Evolutionary conservation across 768 basidiomycete species (phyloP).

Genomic region (Chlorophyllum brunneum): DNA sequence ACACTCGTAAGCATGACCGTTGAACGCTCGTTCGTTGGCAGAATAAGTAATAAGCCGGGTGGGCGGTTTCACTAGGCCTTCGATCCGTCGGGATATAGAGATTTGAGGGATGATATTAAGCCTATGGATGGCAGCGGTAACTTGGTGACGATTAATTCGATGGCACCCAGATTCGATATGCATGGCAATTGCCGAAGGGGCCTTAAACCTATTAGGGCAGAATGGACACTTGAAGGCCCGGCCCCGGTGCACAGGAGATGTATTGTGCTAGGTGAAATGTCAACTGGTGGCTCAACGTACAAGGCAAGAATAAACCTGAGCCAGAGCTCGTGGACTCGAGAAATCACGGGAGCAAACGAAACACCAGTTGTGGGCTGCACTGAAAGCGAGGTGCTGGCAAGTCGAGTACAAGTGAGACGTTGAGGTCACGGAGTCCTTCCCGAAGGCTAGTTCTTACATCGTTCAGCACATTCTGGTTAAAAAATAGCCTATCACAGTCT

Average conservation of each 20-base stretch:
- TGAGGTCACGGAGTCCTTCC: background rate
- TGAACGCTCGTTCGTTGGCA: slow-evolving; percentile 37
- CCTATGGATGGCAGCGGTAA: slow-evolving; percentile 43
- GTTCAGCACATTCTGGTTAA: background rate
- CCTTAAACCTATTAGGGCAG: slow-evolving; percentile 40
- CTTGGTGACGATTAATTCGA: slow-evolving; percentile 34
- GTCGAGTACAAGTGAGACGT: background rate
- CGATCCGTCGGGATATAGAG: slow-evolving; percentile 45
- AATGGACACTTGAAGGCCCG: slow-evolving; percentile 23
- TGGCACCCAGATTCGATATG: slow-evolving; percentile 66
- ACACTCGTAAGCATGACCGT: slow-evolving; percentile 54
- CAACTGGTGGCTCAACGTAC: slow-evolving; percentile 34
- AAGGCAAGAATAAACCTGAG: slow-evolving; percentile 43
- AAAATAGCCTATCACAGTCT: slow-evolving; percentile 2
- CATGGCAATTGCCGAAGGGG: slow-evolving; percentile 48
- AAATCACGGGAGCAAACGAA: slow-evolving; percentile 15
- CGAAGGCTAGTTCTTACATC: slow-evolving; percentile 3
- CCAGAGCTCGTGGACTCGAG: slow-evolving; percentile 28
- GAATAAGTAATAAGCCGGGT: slow-evolving; percentile 20
- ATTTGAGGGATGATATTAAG: slow-evolving; percentile 53
- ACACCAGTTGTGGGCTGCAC: slow-evolving; percentile 12
- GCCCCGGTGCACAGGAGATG: slow-evolving; percentile 32
- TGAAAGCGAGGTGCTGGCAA: background rate
- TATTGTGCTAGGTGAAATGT: slow-evolving; percentile 33
- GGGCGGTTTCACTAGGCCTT: slow-evolving; percentile 20